Evolutionary conservation across 163 green algal species (phyloP).

Genomic region (Chloromonas sp.): DNA sequence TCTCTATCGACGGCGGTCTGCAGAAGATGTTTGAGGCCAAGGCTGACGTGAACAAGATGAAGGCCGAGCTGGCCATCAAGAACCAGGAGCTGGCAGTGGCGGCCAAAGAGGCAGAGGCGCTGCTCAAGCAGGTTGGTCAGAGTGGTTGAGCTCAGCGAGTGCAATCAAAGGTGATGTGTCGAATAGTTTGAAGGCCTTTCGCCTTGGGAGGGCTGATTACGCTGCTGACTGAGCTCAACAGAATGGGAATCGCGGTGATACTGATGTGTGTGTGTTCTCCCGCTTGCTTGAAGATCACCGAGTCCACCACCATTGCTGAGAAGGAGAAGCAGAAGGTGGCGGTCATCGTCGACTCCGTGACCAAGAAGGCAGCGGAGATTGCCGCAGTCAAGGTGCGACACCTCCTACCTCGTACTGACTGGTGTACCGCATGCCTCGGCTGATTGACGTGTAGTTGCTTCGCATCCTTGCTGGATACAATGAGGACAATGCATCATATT

Average conservation of each 20-base stretch:
- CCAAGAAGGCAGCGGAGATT: slow-evolving; percentile 74
- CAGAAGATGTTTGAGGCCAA: slow-evolving; percentile 93
- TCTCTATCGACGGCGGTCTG: slow-evolving; percentile 77
- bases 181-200: no score
- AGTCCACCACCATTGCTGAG: slow-evolving; percentile 83
- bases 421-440: no score
- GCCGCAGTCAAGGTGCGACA: slow-evolving; percentile 59
- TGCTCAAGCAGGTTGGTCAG: slow-evolving; percentile 60
- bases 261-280: no score
- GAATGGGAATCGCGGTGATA: no score
- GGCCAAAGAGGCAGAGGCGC: slow-evolving; percentile 71
- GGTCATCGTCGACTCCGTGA: slow-evolving; percentile 79
- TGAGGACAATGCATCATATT: no score
- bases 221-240: no score
- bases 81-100: slow-evolving; percentile 82
- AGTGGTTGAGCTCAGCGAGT: neutral
- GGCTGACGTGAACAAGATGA: slow-evolving; percentile 89
- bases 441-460: no score
- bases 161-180: no score
- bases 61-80: slow-evolving; percentile 88
- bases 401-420: no score
- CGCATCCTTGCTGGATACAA: no score
- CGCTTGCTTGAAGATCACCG: slow-evolving; percentile 60
- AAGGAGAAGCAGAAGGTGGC: slow-evolving; percentile 91
- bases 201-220: no score